A percentile compares a stretch with the other conserved stretches of the same genome.
phyloP scores from a whole-genome alignment of 73 alveolate species.

The Paramecium bursaria region DNA sequence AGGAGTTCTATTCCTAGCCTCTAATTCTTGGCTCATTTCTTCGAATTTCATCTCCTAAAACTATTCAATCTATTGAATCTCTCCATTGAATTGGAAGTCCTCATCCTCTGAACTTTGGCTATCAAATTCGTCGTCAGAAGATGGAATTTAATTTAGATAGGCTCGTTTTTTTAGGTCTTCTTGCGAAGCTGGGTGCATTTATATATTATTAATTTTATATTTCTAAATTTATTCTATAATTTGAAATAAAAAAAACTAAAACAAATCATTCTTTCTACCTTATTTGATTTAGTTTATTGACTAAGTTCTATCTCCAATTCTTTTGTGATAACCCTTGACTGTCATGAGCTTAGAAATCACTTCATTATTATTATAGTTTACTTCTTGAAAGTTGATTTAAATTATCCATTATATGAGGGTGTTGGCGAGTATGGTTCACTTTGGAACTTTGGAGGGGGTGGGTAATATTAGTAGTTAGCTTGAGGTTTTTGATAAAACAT shows the following conservation, averaged over 20 bases:
- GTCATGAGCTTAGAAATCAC: slow-evolving; percentile 32
- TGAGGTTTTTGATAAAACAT: background rate
- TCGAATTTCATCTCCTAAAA: no score
- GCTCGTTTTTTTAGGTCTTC: no score
- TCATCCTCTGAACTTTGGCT: no score
- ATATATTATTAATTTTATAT: no score
- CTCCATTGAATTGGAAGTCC: no score
- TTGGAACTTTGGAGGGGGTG: background rate
- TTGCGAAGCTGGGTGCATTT: no score
- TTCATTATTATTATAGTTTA: background rate
- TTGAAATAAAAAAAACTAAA: no score
- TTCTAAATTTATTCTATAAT: no score
- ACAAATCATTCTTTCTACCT: no score
- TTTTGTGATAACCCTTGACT: background rate
- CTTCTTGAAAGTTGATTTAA: slow-evolving; percentile 37
- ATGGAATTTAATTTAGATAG: no score
- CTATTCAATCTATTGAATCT: no score
- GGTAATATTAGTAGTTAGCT: background rate
- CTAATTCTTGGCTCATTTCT: slow-evolving; percentile 8
- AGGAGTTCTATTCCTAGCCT: slow-evolving; percentile 22
- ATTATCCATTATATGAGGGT: slow-evolving; percentile 43
- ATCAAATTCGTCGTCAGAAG: no score
- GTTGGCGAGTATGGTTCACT: background rate
- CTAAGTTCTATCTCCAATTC: slow-evolving; percentile 40
- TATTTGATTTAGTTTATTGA: slow-evolving; percentile 20